Conservation (phyloP, 148 eudicot genomes). For the Rheum nobile region DNA sequence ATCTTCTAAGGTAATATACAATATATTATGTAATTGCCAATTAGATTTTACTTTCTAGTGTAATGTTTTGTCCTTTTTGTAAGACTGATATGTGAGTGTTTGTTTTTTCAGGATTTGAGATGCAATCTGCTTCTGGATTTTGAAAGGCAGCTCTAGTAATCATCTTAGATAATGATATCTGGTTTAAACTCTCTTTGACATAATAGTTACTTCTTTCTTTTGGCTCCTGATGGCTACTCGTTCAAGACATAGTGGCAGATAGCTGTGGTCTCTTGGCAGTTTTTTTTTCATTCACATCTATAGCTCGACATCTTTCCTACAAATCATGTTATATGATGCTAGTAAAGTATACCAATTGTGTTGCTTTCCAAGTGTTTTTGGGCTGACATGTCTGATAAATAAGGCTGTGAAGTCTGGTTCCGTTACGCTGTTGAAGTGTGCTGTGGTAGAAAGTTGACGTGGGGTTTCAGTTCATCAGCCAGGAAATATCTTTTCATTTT, state of each 20-base stretch:
- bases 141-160: slow-evolving; percentile 26
- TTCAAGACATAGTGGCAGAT: slow-evolving; percentile 25
- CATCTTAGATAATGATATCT: slow-evolving; percentile 30
- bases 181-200: slow-evolving; percentile 19
- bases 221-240: slow-evolving; percentile 29
- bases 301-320: slow-evolving; percentile 13
- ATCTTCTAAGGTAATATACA: slow-evolving; percentile 28
- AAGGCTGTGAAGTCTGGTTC: slow-evolving; percentile 33
- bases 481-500: slow-evolving; percentile 20
- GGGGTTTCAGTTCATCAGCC: slow-evolving; percentile 30
- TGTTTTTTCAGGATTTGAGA: slow-evolving; percentile 9
- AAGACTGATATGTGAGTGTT: neutral
- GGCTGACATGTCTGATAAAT: slow-evolving; percentile 23
- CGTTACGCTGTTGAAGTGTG: slow-evolving; percentile 11
- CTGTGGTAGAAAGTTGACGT: slow-evolving; percentile 18
- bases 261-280: slow-evolving; percentile 22
- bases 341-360: slow-evolving; percentile 16
- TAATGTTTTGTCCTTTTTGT: neutral
- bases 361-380: slow-evolving; percentile 18
- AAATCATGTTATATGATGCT: slow-evolving; percentile 40
- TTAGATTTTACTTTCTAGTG: neutral
- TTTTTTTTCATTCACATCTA: slow-evolving; percentile 12
- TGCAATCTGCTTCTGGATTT: slow-evolving; percentile 3
- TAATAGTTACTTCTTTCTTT: slow-evolving; percentile 19
- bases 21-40: neutral